A percentile compares a stretch with the other conserved stretches of the same genome.
Conservation (phyloP, 768 basidiomycete species). For the Phaeotremella skinneri region DNA sequence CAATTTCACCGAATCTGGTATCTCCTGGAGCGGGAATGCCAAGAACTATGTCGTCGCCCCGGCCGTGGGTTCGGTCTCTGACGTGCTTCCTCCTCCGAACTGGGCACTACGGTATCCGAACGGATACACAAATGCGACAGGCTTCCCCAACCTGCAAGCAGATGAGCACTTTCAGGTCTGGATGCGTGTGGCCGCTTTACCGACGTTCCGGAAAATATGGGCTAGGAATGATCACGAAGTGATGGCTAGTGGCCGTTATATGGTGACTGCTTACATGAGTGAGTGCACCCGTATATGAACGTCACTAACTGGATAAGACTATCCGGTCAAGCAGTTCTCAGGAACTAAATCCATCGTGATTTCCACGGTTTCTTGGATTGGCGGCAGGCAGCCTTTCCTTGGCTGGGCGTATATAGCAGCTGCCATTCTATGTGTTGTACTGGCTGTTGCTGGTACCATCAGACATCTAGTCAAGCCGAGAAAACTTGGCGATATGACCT, state of each 20-base stretch:
- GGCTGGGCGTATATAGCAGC: constrained; percentile 97
- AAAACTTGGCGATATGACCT: constrained; percentile 49
- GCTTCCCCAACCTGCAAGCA: constrained; percentile 67
- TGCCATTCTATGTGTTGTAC: constrained; percentile 77
- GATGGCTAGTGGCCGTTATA: constrained; percentile 71
- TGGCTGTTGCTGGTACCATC: constrained; percentile 83
- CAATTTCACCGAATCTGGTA: constrained; percentile 70
- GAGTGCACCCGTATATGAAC: constrained; percentile 50
- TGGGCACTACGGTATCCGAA: constrained; percentile 74
- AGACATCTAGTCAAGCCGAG: constrained; percentile 91
- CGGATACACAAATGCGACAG: constrained; percentile 64
- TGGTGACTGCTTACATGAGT: constrained; percentile 78
- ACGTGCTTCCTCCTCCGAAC: constrained; percentile 89
- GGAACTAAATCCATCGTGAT: constrained; percentile 97
- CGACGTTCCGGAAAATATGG: constrained; percentile 93
- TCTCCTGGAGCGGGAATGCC: constrained; percentile 93
- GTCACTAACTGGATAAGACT: constrained; percentile 61
- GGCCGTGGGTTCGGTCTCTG: constrained; percentile 61
- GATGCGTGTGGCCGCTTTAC: constrained; percentile 97
- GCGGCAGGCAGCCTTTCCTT: constrained; percentile 96
- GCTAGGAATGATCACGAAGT: constrained; percentile 79
- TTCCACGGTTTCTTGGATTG: constrained; percentile 97
- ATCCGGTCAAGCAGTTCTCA: constrained; percentile 81
- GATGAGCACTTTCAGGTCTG: constrained; percentile 98
- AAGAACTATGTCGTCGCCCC: constrained; percentile 79